These are phyloP conservation scores for Platismatia glauca DNA, from an alignment of 495 filamentous ascomycete species.

Conservation along the genomic window DNA sequence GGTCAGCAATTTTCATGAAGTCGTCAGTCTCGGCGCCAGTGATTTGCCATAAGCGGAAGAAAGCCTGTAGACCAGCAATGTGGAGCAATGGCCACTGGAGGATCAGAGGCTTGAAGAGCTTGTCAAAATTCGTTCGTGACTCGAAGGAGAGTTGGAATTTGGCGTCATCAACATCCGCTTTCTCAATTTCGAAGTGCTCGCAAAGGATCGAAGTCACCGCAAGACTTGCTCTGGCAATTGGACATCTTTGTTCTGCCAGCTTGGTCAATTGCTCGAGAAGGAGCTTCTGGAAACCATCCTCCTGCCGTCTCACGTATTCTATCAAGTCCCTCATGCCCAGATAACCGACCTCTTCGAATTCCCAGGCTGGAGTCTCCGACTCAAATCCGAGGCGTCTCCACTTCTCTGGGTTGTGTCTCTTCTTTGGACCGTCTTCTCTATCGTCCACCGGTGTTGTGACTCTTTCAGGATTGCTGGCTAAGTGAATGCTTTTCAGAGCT, in stretches of 20 bases:
- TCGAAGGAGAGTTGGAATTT: conserved; percentile 71
- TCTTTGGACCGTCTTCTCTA: conserved; percentile 41
- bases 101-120: conserved; percentile 75
- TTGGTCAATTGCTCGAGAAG: conserved; percentile 81
- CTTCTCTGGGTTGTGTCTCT: conserved; percentile 78
- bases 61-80: conserved; percentile 75
- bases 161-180: conserved; percentile 70
- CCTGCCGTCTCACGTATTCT: conserved; percentile 82
- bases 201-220: conserved; percentile 82
- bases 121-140: conserved; percentile 70
- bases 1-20: conserved; percentile 84
- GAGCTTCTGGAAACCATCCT: conserved; percentile 85
- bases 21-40: conserved; percentile 77
- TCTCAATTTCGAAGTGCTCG: conserved; percentile 92
- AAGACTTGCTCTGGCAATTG: conserved; percentile 78
- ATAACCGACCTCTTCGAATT: conserved; percentile 82
- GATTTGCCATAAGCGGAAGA: conserved; percentile 86
- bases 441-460: conserved; percentile 29
- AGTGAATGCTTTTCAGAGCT: conserved; percentile 72
- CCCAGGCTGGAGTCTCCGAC: conserved; percentile 71
- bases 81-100: conserved; percentile 97
- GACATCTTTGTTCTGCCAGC: conserved; percentile 65
- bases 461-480: conserved; percentile 68
- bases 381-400: conserved; percentile 92
- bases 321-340: conserved; percentile 96